Evolutionary conservation across 345 rosid genomes (phyloP).

Genomic region (Angophora floribunda): DNA sequence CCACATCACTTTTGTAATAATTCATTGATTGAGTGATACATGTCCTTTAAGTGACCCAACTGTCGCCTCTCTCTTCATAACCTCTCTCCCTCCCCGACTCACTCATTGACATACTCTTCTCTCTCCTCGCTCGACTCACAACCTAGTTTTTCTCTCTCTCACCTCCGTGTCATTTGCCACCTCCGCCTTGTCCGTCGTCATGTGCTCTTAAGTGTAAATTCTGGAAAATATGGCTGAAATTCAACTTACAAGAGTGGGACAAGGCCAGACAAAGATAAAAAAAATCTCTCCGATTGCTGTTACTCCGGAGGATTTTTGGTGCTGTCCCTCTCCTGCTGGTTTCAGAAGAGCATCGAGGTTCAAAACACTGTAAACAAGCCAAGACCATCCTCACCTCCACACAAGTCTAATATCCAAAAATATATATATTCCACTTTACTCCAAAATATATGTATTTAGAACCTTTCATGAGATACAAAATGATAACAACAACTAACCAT

Average conservation of each 20-base stretch:
- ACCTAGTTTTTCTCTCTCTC: too few species aligned
- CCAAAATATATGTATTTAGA: not conserved
- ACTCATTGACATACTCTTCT: too few species aligned
- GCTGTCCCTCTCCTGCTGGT: constrained; percentile 87
- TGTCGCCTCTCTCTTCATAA: not conserved
- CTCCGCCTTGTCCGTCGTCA: not conserved
- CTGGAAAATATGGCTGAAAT: constrained; percentile 62
- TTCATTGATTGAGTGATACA: not conserved
- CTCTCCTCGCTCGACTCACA: not conserved
- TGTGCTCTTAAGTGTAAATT: constrained; percentile 9
- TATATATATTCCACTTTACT: not conserved
- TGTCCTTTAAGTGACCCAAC: not conserved
- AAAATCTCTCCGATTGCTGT: constrained; percentile 88
- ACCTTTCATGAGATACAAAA: not conserved
- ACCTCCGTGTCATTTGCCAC: too few species aligned
- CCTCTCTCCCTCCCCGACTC: not conserved
- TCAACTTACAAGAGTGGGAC: constrained; percentile 58
- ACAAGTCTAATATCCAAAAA: constrained; percentile 34
- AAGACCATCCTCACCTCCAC: constrained; percentile 51
- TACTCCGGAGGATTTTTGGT: constrained; percentile 98
- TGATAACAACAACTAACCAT: not conserved
- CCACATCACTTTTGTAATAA: not conserved
- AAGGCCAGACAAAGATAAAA: constrained; percentile 64
- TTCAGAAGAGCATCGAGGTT: constrained; percentile 69
- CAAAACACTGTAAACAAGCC: constrained; percentile 57